phyloP scores from a whole-genome alignment of 176 grass and related monocot species.

The Raddia distichophylla region DNA sequence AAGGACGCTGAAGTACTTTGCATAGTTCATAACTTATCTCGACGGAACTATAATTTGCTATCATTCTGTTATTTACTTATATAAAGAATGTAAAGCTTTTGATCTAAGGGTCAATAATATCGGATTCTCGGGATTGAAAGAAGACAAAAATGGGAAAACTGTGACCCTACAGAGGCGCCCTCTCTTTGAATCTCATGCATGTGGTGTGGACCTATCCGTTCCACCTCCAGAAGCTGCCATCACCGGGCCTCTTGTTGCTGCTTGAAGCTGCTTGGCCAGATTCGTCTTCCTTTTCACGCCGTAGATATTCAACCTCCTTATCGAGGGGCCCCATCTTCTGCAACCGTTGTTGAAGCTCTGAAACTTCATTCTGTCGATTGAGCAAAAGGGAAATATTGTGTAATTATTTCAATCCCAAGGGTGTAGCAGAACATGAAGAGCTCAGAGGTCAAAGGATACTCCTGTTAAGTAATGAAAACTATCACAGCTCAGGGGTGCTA shows the following conservation, averaged over 20 bases:
- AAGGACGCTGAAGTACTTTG: not conserved
- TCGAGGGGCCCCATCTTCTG: conserved; percentile 48
- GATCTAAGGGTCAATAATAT: not conserved
- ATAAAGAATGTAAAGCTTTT: not conserved
- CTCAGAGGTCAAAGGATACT: not conserved
- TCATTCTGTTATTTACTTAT: not conserved
- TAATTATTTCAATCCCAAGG: not conserved
- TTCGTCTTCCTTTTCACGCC: not conserved
- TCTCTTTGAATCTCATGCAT: not conserved
- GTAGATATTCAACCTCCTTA: conserved; percentile 49
- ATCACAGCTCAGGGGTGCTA: not conserved
- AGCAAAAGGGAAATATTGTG: not conserved
- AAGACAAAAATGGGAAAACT: conserved; percentile 25
- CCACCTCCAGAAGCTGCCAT: conserved; percentile 49
- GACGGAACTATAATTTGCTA: conserved; percentile 7
- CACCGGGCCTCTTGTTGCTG: not conserved
- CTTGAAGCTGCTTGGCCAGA: conserved; percentile 1
- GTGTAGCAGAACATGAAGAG: not conserved
- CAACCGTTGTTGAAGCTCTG: conserved; percentile 44
- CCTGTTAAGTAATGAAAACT: not conserved
- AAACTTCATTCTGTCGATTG: conserved; percentile 41
- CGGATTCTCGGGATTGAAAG: not conserved
- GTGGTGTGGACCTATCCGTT: conserved; percentile 7
- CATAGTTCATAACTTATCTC: conserved; percentile 14
- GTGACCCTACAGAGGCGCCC: not conserved